These are phyloP conservation scores for Gossypium gossypioides DNA, from an alignment of 441 rosid species.

Conservation along the genomic window DNA sequence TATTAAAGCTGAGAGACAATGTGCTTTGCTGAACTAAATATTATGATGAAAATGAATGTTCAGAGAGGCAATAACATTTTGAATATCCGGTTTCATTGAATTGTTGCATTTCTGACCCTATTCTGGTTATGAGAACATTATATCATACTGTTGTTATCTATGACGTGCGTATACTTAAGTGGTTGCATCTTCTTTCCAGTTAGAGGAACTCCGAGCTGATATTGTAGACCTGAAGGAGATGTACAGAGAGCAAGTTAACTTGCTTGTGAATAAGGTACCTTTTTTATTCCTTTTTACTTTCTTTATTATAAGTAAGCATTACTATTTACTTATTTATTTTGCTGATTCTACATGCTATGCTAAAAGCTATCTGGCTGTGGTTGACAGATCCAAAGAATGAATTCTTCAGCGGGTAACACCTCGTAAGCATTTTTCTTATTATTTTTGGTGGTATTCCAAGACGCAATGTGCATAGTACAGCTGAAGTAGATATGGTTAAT, in stretches of 20 bases:
- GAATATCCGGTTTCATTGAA: not conserved
- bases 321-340: not conserved
- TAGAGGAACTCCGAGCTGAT: slow-evolving; percentile 97
- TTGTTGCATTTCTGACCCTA: not conserved
- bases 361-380: not conserved
- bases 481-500: slow-evolving; percentile 7
- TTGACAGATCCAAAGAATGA: slow-evolving; percentile 43
- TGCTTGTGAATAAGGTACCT: slow-evolving; percentile 87
- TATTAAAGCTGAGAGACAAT: not conserved
- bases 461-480: slow-evolving; percentile 12
- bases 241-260: slow-evolving; percentile 98
- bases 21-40: not conserved
- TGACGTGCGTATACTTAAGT: not conserved
- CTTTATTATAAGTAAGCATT: not conserved
- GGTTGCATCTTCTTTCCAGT: slow-evolving; percentile 31
- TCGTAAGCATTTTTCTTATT: slow-evolving; percentile 3
- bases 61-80: not conserved
- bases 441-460: not conserved
- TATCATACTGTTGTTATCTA: not conserved
- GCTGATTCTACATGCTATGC: not conserved
- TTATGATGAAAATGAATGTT: not conserved
- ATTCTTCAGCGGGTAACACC: slow-evolving; percentile 28
- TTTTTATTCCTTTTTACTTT: not conserved
- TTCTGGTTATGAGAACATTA: not conserved
- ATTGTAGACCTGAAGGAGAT: slow-evolving; percentile 93